A percentile compares a stretch with the other conserved stretches of the same genome.
phyloP scores from a whole-genome alignment of 257 asterid genomes.

The Thymus mandschuricus region DNA sequence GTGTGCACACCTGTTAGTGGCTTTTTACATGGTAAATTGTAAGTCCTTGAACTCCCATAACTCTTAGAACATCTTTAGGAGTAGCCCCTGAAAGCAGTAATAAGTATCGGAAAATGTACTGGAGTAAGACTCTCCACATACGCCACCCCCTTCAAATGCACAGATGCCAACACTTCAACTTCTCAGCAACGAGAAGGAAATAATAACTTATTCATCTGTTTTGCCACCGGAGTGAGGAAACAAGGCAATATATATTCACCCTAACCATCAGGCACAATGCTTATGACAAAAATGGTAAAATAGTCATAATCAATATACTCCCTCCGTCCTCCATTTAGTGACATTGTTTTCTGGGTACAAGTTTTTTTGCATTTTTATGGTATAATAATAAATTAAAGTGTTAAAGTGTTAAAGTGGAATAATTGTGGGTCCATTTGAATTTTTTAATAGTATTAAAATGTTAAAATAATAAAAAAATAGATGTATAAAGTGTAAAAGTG shows the following conservation, averaged over 20 bases:
- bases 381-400: too few relatives aligned
- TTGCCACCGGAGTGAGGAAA: background rate
- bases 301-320: background rate
- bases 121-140: background rate
- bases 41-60: constrained; percentile 97
- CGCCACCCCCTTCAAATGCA: background rate
- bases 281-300: background rate
- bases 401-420: too few relatives aligned
- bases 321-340: too few relatives aligned
- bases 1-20: constrained; percentile 78
- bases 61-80: constrained; percentile 98
- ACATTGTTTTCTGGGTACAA: too few relatives aligned
- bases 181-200: constrained; percentile 9
- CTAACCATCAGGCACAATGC: too few relatives aligned
- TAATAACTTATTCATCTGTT: background rate
- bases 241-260: background rate
- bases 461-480: too few relatives aligned
- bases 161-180: constrained; percentile 3
- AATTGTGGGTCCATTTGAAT: too few relatives aligned
- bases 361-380: too few relatives aligned
- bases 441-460: too few relatives aligned
- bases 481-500: too few relatives aligned
- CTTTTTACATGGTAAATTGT: constrained; percentile 98
- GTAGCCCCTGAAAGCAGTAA: constrained; percentile 74
- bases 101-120: constrained; percentile 27